Base-by-base conservation (phyloP, 306 rosid species). In the Geum urbanum region DNA sequence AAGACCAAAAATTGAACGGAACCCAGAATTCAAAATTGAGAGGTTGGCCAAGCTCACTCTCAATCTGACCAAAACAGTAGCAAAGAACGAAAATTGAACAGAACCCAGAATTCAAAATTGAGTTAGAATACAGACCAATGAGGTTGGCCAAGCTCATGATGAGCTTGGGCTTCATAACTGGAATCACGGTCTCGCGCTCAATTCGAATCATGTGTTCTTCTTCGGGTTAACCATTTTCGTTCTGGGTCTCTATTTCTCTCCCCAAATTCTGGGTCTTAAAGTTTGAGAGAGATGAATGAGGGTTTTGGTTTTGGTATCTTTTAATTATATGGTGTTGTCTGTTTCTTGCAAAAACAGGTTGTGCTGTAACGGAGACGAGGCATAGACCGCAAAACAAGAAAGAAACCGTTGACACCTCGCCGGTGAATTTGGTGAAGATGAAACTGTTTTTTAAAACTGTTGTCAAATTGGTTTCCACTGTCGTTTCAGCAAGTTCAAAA, bases 121-220 rank as follows among this genome's bases (percentile, higher is more conserved):
- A 52, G 16, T 20, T 16, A 32, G 9, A 52, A 45, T 5, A 62
- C 24, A 32, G 74, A 88, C 98, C 92, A 80, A 92, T 85, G 76
- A 88, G 92, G 71, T 79, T 86, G 67, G 96, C 89, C 92, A 92
- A 74, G 60, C 88, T 51, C 88, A 88, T 86, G 66, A 84, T 72
- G 45, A 92, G 80, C 77, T 48, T 88, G 37, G 96, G 92, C 78
- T 92, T 92, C 63, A 92, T 52, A 80, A 92, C 66, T 14, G 96
- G 96, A 71, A 92, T 87, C 55, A 92, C 98, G 41, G 96, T 84
- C 68, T 92, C 98, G 8, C 96, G 89, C 84, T 90, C 98, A 61
- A 92, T 82, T 9, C 91, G 92, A 65, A 92, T 88, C 10, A 90
- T 70, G 11, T 90, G 96, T 73, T 82, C 79, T 84, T 84, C 22